phyloP scores from a whole-genome alignment of 441 rosid species.

The Brassica hybrid region DNA sequence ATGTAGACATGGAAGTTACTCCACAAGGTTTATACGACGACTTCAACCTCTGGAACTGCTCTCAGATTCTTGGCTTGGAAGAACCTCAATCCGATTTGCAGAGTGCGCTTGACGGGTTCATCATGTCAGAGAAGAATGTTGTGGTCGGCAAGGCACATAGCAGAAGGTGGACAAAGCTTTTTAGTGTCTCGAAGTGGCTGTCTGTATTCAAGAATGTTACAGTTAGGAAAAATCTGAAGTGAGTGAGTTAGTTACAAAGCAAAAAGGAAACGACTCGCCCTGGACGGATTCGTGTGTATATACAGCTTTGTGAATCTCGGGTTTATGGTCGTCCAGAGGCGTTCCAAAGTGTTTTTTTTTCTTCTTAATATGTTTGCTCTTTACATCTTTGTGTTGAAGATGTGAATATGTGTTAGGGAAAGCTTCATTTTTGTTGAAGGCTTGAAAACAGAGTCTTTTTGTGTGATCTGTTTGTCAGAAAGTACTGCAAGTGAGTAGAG shows the following conservation, averaged over 20 bases:
- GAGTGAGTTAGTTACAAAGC: conserved; percentile 13
- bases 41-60: conserved; percentile 63
- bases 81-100: conserved; percentile 70
- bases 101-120: conserved; percentile 56
- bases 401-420: conserved; percentile 38
- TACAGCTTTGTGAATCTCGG: conserved; percentile 15
- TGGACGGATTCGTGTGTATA: conserved; percentile 36
- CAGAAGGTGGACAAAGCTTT: conserved; percentile 87
- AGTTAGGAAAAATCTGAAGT: conserved; percentile 45
- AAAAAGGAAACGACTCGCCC: conserved; percentile 28
- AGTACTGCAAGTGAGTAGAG: neutral
- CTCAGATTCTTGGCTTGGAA: conserved; percentile 45
- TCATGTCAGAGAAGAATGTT: conserved; percentile 48
- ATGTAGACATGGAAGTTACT: conserved; percentile 57
- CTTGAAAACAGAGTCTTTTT: conserved; percentile 14
- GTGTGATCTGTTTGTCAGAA: neutral
- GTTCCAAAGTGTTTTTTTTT: conserved; percentile 12
- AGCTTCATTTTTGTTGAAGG: conserved; percentile 38
- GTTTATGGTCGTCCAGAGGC: conserved; percentile 36
- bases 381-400: conserved; percentile 35
- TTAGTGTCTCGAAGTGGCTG: conserved; percentile 82
- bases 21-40: conserved; percentile 72
- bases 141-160: conserved; percentile 42
- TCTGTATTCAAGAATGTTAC: conserved; percentile 63
- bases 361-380: conserved; percentile 5